Base-by-base conservation (phyloP, 1,139 yeast species). In the Kodamaea derodonti region DNA sequence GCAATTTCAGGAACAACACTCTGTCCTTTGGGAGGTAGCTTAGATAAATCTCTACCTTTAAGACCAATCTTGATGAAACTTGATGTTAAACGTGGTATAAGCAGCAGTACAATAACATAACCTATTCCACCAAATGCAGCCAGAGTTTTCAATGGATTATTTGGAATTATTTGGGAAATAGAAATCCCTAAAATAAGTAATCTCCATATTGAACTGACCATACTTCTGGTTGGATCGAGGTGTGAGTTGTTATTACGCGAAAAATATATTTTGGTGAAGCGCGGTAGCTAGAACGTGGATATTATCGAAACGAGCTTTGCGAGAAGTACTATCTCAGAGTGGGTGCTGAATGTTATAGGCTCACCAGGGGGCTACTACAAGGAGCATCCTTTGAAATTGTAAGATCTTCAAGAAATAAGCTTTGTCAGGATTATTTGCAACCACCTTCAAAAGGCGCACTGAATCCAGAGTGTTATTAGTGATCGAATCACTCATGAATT, bases 21-120 rank as follows among this genome's bases (percentile, higher is more conserved):
- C 15, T n/a, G 17, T 8, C 28, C 28, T 14, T 25, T 25, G 0
- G 95, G 94, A 16, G 68, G 73, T 9, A 62, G 61, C 55, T 92
- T 92, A 33, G 88, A 80, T 55, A 87, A 50, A 53, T 92, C 99
- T 43, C 72, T 78, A 6, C 99, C 99, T 43, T 68, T 76, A 16
- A 92, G 69, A 0, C 98, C 98, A 29, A 84, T 78, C 39, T 73
- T 72, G 24, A 84, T 72, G 57, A 94, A 87, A 34, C 80, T 70
- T 1, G 77, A 70, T 1, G 81, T 72, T 12, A 84, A 72, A 25
- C 69, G 60, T 1, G 97, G 97, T 24, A 88, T 80, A 43, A 87
- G 54, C 37, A 62, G 58, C 38, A 67, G 61, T 3, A 90, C 80
- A 24, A 71, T 62, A 9, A 74, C 57, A 52, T 77, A 84, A 0